Evolutionary conservation across 495 filamentous ascomycete species (phyloP), one percentile per base, ranked within the genome.

Genomic region (Amniculicola lignicola): DNA sequence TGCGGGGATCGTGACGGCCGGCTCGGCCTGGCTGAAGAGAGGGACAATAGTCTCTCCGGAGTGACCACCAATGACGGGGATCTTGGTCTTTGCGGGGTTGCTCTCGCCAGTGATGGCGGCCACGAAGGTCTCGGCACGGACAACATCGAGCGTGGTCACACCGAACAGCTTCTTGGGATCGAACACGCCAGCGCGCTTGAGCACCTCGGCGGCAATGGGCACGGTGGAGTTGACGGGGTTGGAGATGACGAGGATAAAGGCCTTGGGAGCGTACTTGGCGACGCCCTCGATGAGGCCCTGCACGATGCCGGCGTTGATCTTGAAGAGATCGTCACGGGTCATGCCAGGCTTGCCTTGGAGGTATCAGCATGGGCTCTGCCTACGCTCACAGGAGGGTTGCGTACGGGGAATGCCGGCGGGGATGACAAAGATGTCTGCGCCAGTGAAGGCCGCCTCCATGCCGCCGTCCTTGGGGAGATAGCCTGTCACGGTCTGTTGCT

Each of bases 181-280:
- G 77, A 96, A 97, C 63, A 95, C 89, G 56, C 85, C 84, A 71
- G 90, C 88, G 55, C 78, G 78, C 82, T 95, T 97, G 70, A 98
- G 83, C 48, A 95, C 82, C 77, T 98, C 93, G 47, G 93, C 93
- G 38, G 94, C 89, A 70, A 98, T 96, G 44, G 94, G 93, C 53
- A 98, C 94, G 29, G 94, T 98, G 19, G 88, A 94, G 86, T 98
- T 98, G 73, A 98, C 93, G 28, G 93, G 93, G 80, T 98, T 98
- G 59, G 93, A 97, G 74, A 98, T 98, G 77, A 98, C 82, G 42
- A 97, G 82, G 69, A 91, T 81, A 74, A 85, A 96, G 31, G 93
- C 93, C 65, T 95, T 92, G 63, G 93, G 93, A 69, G 82, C 82
- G 64, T 82, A 79, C 69, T 96, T 84, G 55, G 93, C 92, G 61